Base-by-base conservation (phyloP, 768 basidiomycete genomes). In the Suillus subaureus region DNA sequence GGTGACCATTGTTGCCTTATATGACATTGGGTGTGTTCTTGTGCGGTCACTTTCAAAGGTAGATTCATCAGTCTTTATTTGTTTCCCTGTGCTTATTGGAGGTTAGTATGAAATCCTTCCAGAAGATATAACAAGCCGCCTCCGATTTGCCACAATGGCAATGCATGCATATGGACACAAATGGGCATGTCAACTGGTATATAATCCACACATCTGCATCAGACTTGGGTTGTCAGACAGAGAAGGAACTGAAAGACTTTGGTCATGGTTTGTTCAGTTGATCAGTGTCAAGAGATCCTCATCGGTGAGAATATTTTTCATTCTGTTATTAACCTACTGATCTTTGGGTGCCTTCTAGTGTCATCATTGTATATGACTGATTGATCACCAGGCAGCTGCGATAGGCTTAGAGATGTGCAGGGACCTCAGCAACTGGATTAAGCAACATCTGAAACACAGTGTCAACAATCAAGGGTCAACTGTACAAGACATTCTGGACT, bases 21-120 rank as follows among this genome's bases (percentile, higher is more conserved):
- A 83, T 61, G 70, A 77, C 55, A 77, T 82, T 40, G 78, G 72
- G 0, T 83, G 81, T 64, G 72, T 75, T n/a, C 60, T 80, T 2
- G 66, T 79, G 4, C 69, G 55, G 5, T 62, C 64, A 21, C 16
- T 76, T 1, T 26, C 71, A 11, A 26, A 73, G 63, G 80, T 81
- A 61, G 61, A 75, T 66, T 3, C 80, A 18, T n/a, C 52, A 7
- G 16, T 31, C 52, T 54, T 3, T 28, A 28, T 54, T 54, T 31
- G n/a, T n/a, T n/a, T n/a, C n/a, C n/a, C n/a, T n/a, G n/a, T n/a
- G n/a, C n/a, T n/a, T n/a, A n/a, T n/a, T n/a, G n/a, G n/a, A 16
- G 33, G 35, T 35, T 45, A 76, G 77, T 78, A 75, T 45, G 68
- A 75, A 23, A 68, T 79, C 12, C 68, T 80, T 33, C 65, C 61